These are phyloP conservation scores for Xylaria intraflava DNA, from an alignment of 495 filamentous ascomycete species.

Conservation along the genomic window DNA sequence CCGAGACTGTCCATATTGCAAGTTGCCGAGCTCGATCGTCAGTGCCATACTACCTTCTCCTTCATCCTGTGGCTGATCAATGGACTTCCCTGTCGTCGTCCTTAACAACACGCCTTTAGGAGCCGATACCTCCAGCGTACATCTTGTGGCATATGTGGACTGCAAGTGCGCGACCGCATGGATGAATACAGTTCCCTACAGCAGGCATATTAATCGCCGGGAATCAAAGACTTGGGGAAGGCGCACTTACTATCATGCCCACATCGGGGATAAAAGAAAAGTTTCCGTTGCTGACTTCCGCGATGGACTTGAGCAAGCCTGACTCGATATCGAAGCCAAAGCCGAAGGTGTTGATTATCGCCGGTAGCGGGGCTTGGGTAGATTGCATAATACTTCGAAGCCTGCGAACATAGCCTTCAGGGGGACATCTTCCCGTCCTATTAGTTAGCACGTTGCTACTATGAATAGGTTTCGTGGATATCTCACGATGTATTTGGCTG, in stretches of 20 bases:
- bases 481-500: conserved; percentile 34
- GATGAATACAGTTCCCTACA: conserved; percentile 38
- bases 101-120: conserved; percentile 24
- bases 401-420: conserved; percentile 33
- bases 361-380: conserved; percentile 25
- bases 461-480: background rate
- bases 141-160: conserved; percentile 35
- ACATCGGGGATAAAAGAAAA: conserved; percentile 44
- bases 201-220: background rate
- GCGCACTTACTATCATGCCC: conserved; percentile 37
- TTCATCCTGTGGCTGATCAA: conserved; percentile 9
- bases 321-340: conserved; percentile 38
- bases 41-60: conserved; percentile 8
- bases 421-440: background rate
- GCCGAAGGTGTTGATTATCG: conserved; percentile 42
- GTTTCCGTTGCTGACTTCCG: conserved; percentile 37
- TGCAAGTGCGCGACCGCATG: conserved; percentile 44
- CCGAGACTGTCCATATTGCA: conserved; percentile 44
- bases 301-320: conserved; percentile 39
- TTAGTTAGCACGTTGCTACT: background rate
- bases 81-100: conserved; percentile 30
- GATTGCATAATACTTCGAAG: conserved; percentile 15
- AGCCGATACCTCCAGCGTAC: conserved; percentile 28
- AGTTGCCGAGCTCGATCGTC: conserved; percentile 30
- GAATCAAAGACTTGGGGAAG: background rate